Evolutionary conservation across 768 basidiomycete genomes (phyloP).

Genomic region (Suillus plorans): DNA sequence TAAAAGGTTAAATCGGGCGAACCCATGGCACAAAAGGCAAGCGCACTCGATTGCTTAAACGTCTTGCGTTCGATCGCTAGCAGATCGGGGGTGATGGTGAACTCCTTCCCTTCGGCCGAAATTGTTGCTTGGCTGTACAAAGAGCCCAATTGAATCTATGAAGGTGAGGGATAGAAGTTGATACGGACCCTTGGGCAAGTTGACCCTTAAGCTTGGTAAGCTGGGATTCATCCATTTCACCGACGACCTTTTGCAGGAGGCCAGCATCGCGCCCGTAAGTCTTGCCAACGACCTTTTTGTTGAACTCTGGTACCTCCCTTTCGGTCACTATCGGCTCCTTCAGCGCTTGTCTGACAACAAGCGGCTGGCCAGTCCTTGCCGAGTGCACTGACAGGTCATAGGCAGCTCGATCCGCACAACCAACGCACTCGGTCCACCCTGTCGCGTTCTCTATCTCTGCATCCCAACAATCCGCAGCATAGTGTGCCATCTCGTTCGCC

Average conservation of each 20-base stretch:
- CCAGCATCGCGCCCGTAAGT: conserved; percentile 85
- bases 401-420: conserved; percentile 96
- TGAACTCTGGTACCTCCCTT: conserved; percentile 73
- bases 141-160: conserved; percentile 3
- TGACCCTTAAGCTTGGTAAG: conserved; percentile 67
- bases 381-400: conserved; percentile 94
- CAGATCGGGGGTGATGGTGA: conserved; percentile 69
- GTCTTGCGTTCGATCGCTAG: conserved; percentile 80
- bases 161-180: conserved; percentile 3
- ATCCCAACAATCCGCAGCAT: conserved; percentile 99
- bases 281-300: conserved; percentile 89
- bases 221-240: conserved; percentile 62
- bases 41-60: conserved; percentile 82
- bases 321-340: conserved; percentile 85
- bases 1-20: conserved; percentile 22
- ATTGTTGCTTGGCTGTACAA: conserved; percentile 52
- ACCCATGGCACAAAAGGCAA: not conserved
- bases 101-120: conserved; percentile 60
- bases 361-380: conserved; percentile 75
- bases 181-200: conserved; percentile 64
- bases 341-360: conserved; percentile 84
- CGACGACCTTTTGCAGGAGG: conserved; percentile 59
- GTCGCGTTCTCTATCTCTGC: conserved; percentile 90
- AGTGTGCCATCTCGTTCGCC: conserved; percentile 99
- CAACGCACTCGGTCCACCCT: conserved; percentile 97